Evolutionary conservation across 108 stramenopile genomes (phyloP).

Genomic region (Nitzschia sp.): DNA sequence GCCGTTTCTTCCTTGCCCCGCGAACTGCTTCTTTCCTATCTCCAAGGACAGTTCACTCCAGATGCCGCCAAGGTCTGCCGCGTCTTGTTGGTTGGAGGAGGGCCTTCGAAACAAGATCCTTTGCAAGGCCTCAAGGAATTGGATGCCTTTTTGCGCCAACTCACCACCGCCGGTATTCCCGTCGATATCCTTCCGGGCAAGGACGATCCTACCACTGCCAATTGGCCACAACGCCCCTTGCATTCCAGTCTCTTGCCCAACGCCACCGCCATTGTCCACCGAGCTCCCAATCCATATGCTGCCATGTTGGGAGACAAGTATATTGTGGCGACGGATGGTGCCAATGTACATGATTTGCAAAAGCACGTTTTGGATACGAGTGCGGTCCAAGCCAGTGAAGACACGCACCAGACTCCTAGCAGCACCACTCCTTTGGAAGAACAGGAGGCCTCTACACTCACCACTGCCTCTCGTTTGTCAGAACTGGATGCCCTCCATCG

Average conservation of each 20-base stretch:
- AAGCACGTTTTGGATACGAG: conserved; percentile 31
- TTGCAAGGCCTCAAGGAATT: conserved; percentile 50
- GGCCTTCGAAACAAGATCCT: conserved; percentile 34
- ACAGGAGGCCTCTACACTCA: not conserved
- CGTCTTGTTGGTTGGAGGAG: conserved; percentile 66
- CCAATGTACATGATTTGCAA: conserved; percentile 69
- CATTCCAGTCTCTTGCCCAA: conserved; percentile 73
- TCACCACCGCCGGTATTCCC: conserved; percentile 56
- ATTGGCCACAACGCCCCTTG: conserved; percentile 83
- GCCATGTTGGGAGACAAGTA: conserved; percentile 27
- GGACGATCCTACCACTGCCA: conserved; percentile 83
- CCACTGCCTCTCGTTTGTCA: conserved; percentile 8
- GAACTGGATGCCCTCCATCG: conserved; percentile 62
- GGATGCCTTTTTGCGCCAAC: conserved; percentile 57
- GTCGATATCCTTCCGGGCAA: conserved; percentile 76
- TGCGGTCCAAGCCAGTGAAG: not conserved
- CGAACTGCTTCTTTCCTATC: conserved; percentile 73
- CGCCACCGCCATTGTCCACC: conserved; percentile 36
- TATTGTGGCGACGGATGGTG: conserved; percentile 75
- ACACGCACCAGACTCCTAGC: too few species aligned
- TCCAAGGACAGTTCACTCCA: conserved; percentile 54
- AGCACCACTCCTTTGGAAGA: not conserved
- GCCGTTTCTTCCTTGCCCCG: conserved; percentile 56
- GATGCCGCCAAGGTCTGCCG: conserved; percentile 59
- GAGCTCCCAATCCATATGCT: conserved; percentile 82